These are phyloP conservation scores for Rhodocollybia butyracea DNA, from an alignment of 768 basidiomycete genomes.

Conservation along the genomic window DNA sequence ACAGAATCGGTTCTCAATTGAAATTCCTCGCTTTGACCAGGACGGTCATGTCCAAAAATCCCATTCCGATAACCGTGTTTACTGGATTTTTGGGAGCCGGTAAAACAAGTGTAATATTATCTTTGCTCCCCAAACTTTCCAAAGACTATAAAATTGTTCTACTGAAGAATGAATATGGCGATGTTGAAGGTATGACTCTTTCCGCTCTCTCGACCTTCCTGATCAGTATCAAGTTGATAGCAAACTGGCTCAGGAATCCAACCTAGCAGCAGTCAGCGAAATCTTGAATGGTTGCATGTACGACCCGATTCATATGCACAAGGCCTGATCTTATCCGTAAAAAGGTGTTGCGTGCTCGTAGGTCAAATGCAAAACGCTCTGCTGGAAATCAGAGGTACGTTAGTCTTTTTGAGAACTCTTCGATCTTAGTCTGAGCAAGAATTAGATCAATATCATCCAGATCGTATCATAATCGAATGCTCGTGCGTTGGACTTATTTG, in stretches of 20 bases:
- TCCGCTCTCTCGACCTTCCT: slow-evolving; percentile 1
- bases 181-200: slow-evolving; percentile 69
- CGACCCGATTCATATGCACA: slow-evolving; percentile 18
- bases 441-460: slow-evolving; percentile 77
- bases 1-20: not conserved
- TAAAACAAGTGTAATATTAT: slow-evolving; percentile 79
- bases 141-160: slow-evolving; percentile 86
- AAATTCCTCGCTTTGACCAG: not conserved
- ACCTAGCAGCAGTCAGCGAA: slow-evolving; percentile 84
- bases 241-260: slow-evolving; percentile 82
- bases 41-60: not conserved
- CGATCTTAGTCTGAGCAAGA: not conserved
- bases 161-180: slow-evolving; percentile 96
- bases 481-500: slow-evolving; percentile 61
- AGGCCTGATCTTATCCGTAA: not conserved
- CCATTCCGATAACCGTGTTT: slow-evolving; percentile 88
- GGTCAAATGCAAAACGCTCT: slow-evolving; percentile 93
- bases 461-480: slow-evolving; percentile 93
- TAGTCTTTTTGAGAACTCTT: slow-evolving; percentile 4
- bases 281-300: slow-evolving; percentile 97
- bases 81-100: slow-evolving; percentile 91
- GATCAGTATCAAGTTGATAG: slow-evolving; percentile 65
- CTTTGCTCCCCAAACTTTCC: slow-evolving; percentile 77
- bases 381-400: slow-evolving; percentile 75
- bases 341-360: slow-evolving; percentile 89